Conservation (phyloP, 2,329 filamentous ascomycete genomes). For the Aspergillus sojae region DNA sequence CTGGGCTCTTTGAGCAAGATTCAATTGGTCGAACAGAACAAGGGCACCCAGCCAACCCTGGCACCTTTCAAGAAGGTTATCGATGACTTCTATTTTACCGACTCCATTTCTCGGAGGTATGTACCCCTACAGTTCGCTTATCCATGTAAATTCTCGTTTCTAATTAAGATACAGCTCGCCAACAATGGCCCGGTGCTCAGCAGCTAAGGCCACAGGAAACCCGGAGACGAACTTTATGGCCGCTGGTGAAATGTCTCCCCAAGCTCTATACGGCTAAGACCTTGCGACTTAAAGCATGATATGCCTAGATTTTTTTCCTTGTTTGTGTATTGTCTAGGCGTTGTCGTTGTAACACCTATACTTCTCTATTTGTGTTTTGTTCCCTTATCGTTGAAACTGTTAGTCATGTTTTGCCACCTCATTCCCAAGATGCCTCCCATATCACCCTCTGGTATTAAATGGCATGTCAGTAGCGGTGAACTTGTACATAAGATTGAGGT, state of each 20-base stretch:
- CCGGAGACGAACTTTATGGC: constrained; percentile 79
- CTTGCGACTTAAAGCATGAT: constrained; percentile 16
- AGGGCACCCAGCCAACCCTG: constrained; percentile 74
- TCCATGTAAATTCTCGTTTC: constrained; percentile 4
- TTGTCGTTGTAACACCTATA: constrained; percentile 40
- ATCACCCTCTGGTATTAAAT: constrained; percentile 25
- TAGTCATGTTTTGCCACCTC: constrained; percentile 26
- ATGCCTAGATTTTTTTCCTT: constrained; percentile 18
- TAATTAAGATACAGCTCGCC: constrained; percentile 67
- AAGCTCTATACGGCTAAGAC: constrained; percentile 41
- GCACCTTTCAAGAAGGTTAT: constrained; percentile 80
- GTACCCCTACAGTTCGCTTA: constrained; percentile 31
- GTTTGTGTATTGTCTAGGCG: constrained; percentile 37
- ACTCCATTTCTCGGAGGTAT: constrained; percentile 93
- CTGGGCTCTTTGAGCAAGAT: constrained; percentile 81
- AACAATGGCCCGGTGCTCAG: constrained; percentile 97
- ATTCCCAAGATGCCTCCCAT: constrained; percentile 25
- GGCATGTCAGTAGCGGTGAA: constrained; percentile 30
- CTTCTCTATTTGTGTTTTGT: constrained; percentile 23
- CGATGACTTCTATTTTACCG: constrained; percentile 98
- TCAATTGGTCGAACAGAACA: constrained; percentile 95
- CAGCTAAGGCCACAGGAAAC: constrained; percentile 81
- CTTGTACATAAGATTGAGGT: constrained; percentile 42
- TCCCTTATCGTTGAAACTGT: constrained; percentile 7
- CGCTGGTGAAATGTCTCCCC: constrained; percentile 57